Evolutionary conservation across 2,329 filamentous ascomycete genomes (phyloP), one percentile per base, ranked within the genome.

Genomic region (Ophiostoma himal-ulmi): DNA sequence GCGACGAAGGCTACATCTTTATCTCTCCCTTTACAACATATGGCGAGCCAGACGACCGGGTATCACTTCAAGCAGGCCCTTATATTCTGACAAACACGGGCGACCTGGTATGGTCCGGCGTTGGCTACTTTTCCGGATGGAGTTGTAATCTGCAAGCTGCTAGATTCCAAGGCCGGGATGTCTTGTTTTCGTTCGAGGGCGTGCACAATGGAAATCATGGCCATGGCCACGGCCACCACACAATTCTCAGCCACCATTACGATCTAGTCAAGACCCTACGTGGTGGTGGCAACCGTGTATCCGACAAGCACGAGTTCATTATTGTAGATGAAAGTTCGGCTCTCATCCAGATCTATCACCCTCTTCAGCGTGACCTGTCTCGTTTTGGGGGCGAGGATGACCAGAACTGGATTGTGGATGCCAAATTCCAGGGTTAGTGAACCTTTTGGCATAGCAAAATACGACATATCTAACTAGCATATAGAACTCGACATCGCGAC

Each of bases 221-320:
- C n/a, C 52, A 57, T 17, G 52, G 52, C 8, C 52, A 57, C n/a
- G 52, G 52, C 22, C 52, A 57, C 14, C 52, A 57, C 13, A 57
- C 52, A 13, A 22, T 57, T 3, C 52, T 57, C n/a, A 26, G 17
- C 10, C 52, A 57, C 0, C 17, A 26, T 26, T 57, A 57, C 11
- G n/a, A 13, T 13, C 10, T 14, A 26, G 22, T 57, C n/a, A 57
- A 57, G 52, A 57, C 52, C 26, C 52, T 57, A 17, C 52, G 52
- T 26, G 52, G 52, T 26, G 52, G 52, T 26, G n/a, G n/a, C 22
- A 57, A 26, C 52, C 52, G 52, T 10, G 13, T 57, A 5, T 57
- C 52, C 11, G 52, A 57, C n/a, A 57, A 57, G 52, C 52, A 57
- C n/a, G 52, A 57, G n/a, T 57, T 57, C 22, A 57, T 57, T 8